A percentile compares a stretch with the other conserved stretches of the same genome.
Conservation (phyloP, 768 basidiomycete species). For the Lentinula guzmanii region DNA sequence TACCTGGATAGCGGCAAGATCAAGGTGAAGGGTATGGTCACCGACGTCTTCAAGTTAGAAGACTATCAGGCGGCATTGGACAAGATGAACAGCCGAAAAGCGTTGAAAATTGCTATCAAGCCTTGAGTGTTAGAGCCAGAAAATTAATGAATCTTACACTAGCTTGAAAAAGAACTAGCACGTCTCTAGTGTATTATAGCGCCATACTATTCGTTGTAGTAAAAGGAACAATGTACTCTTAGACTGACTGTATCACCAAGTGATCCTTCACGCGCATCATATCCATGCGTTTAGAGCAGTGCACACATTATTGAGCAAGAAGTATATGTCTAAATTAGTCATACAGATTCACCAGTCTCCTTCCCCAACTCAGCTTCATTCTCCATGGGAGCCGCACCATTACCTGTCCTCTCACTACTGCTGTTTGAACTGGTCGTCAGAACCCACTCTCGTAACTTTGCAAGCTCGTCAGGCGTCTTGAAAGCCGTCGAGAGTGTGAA, state of each 20-base stretch:
- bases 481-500: constrained; percentile 45
- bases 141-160: background rate
- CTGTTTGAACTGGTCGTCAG: background rate
- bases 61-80: constrained; percentile 68
- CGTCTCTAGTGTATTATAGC: background rate
- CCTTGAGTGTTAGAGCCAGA: constrained; percentile 26
- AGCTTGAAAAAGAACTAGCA: background rate
- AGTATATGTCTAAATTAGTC: background rate
- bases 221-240: too few species aligned
- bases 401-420: background rate
- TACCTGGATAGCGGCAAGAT: constrained; percentile 87
- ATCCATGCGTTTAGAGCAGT: background rate
- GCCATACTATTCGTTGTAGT: too few species aligned
- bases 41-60: constrained; percentile 60
- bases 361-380: background rate
- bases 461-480: constrained; percentile 35
- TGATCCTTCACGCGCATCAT: too few species aligned
- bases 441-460: constrained; percentile 16
- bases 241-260: too few species aligned
- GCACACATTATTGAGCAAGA: background rate
- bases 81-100: constrained; percentile 62
- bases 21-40: constrained; percentile 71
- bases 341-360: background rate
- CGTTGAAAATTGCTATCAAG: constrained; percentile 57
- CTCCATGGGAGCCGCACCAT: background rate